Evolutionary conservation across 2,329 filamentous ascomycete species (phyloP), one percentile per base, ranked within the genome.

Genomic region (Westerdykella aurantiaca): DNA sequence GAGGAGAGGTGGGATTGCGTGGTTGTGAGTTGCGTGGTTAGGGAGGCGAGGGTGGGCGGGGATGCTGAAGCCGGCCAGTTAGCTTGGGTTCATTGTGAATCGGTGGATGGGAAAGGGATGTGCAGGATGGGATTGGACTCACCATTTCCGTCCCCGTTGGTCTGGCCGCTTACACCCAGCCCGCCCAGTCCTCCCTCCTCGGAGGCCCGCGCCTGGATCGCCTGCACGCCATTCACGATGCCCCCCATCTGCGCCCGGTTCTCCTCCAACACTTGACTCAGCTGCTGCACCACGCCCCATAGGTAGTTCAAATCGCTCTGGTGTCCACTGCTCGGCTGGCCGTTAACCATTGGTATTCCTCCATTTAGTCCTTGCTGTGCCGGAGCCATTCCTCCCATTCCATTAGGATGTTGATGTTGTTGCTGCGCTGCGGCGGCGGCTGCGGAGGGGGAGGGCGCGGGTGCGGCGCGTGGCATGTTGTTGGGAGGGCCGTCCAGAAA

Each of bases 281-380:
- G 52, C 54, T 69, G 63, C 55, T 69, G 64, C 31, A 70, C 65
- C 29, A 69, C 61, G 25, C 56, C 56, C 67, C 66, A 69, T 18
- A 70, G 56, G 46, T 69, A 60, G 45, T 69, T 70, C 66, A 70
- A 68, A 43, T 70, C 68, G 12, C 64, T 69, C 52, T 70, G 67
- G 41, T 69, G 67, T 37, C 68, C 67, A 6, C 66, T 64, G 22
- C 57, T 61, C 9, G 64, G 63, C 35, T 69, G 52, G 16, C 65
- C 65, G 43, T 69, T 69, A 34, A 68, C 63, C 54, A 68, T 58
- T 6, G 64, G 65, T 31, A 68, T 60, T 46, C 61, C 57, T 5
- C n/a, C 33, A 9, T 13, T 13, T 9, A 12, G 25, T 29, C 25
- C 25, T 7, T 4, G 47, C 61, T 66, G 29, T 61, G 58, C 38